These are phyloP conservation scores for Ziziphus jujuba DNA, from an alignment of 306 rosid species.

Conservation along the genomic window DNA sequence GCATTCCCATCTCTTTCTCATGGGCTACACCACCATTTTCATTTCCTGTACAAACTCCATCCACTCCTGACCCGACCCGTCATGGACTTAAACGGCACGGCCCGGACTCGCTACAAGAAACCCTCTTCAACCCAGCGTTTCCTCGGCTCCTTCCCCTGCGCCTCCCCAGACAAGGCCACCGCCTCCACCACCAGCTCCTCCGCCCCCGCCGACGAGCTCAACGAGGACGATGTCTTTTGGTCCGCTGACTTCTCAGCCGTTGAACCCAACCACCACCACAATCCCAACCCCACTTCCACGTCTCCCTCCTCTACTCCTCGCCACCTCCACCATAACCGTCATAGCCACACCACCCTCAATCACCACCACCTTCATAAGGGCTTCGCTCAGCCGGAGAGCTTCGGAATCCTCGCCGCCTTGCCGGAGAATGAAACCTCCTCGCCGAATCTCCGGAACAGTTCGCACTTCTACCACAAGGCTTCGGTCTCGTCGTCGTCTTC, in stretches of 20 bases:
- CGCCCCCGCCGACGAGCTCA: constrained; percentile 43
- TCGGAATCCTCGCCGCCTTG: constrained; percentile 83
- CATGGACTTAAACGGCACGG: constrained; percentile 41
- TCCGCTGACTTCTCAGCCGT: constrained; percentile 31
- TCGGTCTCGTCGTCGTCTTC: constrained; percentile 51
- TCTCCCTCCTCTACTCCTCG: constrained; percentile 40
- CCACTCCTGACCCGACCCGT: constrained; percentile 10
- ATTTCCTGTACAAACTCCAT: background rate
- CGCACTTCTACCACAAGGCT: constrained; percentile 51
- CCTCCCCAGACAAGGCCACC: constrained; percentile 26
- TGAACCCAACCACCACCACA: constrained; percentile 32
- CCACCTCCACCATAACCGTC: constrained; percentile 24
- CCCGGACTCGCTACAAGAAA: constrained; percentile 36
- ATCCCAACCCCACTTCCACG: constrained; percentile 19
- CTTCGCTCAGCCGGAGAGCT: constrained; percentile 41
- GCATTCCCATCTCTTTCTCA: background rate
- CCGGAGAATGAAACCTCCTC: constrained; percentile 56
- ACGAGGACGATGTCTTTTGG: constrained; percentile 74
- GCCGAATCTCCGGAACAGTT: constrained; percentile 24
- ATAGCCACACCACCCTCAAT: background rate
- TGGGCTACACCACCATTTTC: background rate
- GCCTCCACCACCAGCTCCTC: constrained; percentile 2
- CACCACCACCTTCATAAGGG: constrained; percentile 27
- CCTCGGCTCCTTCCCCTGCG: constrained; percentile 36
- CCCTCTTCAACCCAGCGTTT: constrained; percentile 40